Base-by-base conservation (phyloP, 1,284 basidiomycete genomes). In the Trichosporon inkin region DNA sequence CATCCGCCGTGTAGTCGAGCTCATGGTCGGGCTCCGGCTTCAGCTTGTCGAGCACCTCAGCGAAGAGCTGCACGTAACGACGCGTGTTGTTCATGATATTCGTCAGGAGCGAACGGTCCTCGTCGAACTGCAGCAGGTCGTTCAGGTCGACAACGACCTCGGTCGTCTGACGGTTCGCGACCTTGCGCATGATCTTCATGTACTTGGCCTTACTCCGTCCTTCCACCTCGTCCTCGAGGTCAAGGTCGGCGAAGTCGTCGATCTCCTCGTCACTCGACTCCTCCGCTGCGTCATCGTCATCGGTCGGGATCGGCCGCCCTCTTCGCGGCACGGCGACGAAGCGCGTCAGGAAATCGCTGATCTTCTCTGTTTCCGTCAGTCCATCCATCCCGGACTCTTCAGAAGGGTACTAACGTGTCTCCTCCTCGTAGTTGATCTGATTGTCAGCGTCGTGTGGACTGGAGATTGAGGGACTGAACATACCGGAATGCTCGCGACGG, bases 41-140 rank as follows among this genome's bases (percentile, higher is more conserved):
- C 58, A 94, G 81, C 65, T 85, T 84, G 82, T 99, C 96, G 55
- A 98, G 85, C 49, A 89, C 90, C 68, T 94, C 89, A 70, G 86
- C 86, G 79, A 99, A 98, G 32, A 99, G 82, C 65, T 85, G 84
- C 64, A 92, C 84, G 79, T 99, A 99, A 69, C 94, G 90, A 67
- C 89, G 87, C 16, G 93, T 86, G 77, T 99, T 99, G 65, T 81
- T 82, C 63, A 84, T 82, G 67, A 98, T 93, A 61, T 88, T 86
- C 41, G 81, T 74, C 22, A 90, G 88, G 10, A 95, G 84, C 24
- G 84, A 79, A 1, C 84, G 84, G 62, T 85, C 84, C 74, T 91
- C 86, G 69, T 59, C 67, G 62, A 68, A 73, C 70, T 73, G 53
- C 28, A 71, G 67, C 52, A 80, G 56, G 65, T 81, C 79, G 16